A percentile compares a stretch with the other conserved stretches of the same genome.
Conservation (phyloP, 164 flowering plant species). For the Aristolochia californica region DNA sequence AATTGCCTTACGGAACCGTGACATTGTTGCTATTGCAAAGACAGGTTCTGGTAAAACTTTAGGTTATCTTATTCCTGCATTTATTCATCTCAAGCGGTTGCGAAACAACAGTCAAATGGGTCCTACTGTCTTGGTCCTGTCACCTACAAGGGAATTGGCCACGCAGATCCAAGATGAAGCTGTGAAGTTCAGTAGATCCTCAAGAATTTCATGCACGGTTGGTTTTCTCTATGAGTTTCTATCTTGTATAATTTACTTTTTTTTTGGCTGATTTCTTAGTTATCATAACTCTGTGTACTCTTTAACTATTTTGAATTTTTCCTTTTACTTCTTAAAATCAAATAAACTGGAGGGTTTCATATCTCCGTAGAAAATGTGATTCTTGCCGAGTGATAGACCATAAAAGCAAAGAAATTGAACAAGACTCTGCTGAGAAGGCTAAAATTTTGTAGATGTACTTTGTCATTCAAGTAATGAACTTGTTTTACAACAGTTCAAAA, state of each 20-base stretch:
- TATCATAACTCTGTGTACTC: not conserved
- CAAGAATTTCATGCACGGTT: slow-evolving; percentile 77
- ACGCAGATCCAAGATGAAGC: slow-evolving; percentile 92
- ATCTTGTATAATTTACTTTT: not conserved
- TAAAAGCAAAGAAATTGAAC: no score
- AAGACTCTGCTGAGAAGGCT: no score
- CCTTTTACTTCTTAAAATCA: no score
- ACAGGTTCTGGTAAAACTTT: slow-evolving; percentile 96
- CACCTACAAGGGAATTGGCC: slow-evolving; percentile 94
- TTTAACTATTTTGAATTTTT: no score
- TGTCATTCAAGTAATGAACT: no score
- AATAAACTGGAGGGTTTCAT: no score
- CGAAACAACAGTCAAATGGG: slow-evolving; percentile 55
- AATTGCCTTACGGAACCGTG: slow-evolving; percentile 66
- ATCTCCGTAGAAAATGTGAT: no score
- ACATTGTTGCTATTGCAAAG: slow-evolving; percentile 87
- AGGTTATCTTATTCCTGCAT: slow-evolving; percentile 81
- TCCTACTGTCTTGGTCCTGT: slow-evolving; percentile 74
- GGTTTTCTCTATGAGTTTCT: slow-evolving; percentile 7
- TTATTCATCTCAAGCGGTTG: slow-evolving; percentile 55
- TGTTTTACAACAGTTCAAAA: no score
- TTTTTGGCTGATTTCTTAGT: not conserved
- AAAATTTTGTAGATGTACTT: no score
- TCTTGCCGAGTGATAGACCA: no score
- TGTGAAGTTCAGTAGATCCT: slow-evolving; percentile 69